Evolutionary conservation across 225 moss, liverwort and hornwort species (phyloP).

Genomic region (Bryoerythrophyllum caledonicum): DNA sequence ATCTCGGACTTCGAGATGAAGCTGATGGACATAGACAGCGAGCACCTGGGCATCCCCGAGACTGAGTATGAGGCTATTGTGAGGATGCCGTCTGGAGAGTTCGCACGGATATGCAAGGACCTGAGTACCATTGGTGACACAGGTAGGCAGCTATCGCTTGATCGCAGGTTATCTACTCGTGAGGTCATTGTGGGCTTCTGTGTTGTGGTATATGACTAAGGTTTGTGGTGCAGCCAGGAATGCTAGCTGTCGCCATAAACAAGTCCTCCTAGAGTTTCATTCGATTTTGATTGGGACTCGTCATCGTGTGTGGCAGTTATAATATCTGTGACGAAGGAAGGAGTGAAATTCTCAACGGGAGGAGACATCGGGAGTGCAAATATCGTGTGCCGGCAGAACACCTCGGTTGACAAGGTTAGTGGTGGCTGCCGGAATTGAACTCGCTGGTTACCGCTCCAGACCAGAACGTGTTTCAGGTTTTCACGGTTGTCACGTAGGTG

Average conservation of each 20-base stretch:
- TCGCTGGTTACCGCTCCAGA: too few species aligned
- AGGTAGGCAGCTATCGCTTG: slow-evolving; percentile 24
- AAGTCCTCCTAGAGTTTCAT: too few species aligned
- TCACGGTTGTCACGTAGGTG: too few species aligned
- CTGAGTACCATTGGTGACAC: slow-evolving; percentile 96
- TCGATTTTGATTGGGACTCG: too few species aligned
- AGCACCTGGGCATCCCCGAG: slow-evolving; percentile 95
- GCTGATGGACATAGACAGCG: slow-evolving; percentile 99
- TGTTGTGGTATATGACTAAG: too few species aligned
- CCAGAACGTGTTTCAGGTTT: too few species aligned
- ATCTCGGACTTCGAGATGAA: slow-evolving; percentile 98
- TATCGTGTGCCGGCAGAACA: slow-evolving; percentile 87
- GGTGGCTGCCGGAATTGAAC: neutral
- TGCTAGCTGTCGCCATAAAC: too few species aligned
- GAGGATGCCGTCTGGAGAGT: slow-evolving; percentile 87
- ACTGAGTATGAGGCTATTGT: slow-evolving; percentile 86
- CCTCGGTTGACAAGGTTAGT: slow-evolving; percentile 76
- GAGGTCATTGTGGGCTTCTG: too few species aligned
- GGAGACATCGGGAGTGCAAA: slow-evolving; percentile 96
- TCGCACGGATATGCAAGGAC: slow-evolving; percentile 88
- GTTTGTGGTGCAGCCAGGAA: too few species aligned
- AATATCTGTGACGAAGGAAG: slow-evolving; percentile 94
- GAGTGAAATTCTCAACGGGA: slow-evolving; percentile 87
- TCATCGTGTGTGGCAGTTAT: slow-evolving; percentile 50
- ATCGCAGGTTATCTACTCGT: too few species aligned